Percentiles rank a stretch among this genome's conserved stretches.
Evolutionary conservation across 2,329 filamentous ascomycete species (phyloP).

Genomic region (Sclerotiophoma versabilis): DNA sequence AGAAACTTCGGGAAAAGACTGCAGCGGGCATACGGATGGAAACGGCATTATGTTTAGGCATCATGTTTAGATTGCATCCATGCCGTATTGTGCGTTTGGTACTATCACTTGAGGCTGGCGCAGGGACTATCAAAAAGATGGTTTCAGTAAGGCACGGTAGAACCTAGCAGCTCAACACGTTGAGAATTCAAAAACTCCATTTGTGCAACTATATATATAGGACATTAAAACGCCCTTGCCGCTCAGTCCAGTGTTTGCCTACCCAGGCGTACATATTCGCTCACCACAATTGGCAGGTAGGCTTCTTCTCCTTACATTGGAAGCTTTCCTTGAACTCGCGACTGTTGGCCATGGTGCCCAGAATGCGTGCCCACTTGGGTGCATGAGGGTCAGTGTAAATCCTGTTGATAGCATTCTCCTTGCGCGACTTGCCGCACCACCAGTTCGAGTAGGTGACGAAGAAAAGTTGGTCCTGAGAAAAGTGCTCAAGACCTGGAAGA

Average conservation of each 20-base stretch:
- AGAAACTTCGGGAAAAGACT: too few species aligned
- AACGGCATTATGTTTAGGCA: too few species aligned
- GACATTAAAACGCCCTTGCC: neutral
- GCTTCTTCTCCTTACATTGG: constrained; percentile 69
- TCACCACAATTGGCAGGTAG: constrained; percentile 74
- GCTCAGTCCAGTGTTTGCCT: neutral
- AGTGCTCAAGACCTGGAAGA: constrained; percentile 64
- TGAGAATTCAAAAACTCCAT: too few species aligned
- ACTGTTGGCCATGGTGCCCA: constrained; percentile 71
- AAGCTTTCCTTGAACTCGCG: constrained; percentile 72
- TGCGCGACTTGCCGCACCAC: constrained; percentile 71
- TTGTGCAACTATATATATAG: neutral
- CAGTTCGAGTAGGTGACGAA: constrained; percentile 70
- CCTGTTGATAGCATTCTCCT: constrained; percentile 63
- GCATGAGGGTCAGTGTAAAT: constrained; percentile 72
- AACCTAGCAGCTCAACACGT: too few species aligned
- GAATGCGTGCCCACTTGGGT: constrained; percentile 65
- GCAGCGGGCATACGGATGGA: too few species aligned
- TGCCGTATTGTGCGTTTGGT: too few species aligned
- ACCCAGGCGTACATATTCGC: neutral
- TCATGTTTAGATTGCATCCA: too few species aligned
- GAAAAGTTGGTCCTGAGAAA: constrained; percentile 73
- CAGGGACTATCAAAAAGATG: too few species aligned
- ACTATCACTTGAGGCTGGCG: too few species aligned
- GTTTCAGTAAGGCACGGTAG: too few species aligned